These are phyloP conservation scores for Castanea sativa DNA, from an alignment of 306 rosid genomes.

Conservation along the genomic window DNA sequence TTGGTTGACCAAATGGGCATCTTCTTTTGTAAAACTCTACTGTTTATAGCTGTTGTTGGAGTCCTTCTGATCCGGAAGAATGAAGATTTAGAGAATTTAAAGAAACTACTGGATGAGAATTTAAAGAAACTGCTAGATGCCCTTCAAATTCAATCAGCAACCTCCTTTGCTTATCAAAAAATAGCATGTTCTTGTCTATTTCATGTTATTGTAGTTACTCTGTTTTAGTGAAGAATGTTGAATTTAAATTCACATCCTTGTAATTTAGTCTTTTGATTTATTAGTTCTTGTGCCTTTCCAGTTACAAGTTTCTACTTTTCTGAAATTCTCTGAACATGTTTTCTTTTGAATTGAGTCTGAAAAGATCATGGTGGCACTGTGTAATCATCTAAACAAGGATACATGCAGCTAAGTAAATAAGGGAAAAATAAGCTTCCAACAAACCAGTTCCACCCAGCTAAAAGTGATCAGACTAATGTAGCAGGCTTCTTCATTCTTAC, in stretches of 20 bases:
- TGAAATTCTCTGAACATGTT: neutral
- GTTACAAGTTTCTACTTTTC: neutral
- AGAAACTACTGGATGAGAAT: slow-evolving; percentile 65
- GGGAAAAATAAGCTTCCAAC: neutral
- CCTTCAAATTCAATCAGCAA: neutral
- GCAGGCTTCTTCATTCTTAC: neutral
- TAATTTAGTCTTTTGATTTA: neutral
- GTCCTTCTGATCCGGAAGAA: slow-evolving; percentile 92
- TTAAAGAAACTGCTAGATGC: neutral
- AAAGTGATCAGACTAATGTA: neutral
- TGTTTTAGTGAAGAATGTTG: slow-evolving; percentile 1
- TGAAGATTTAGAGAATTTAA: slow-evolving; percentile 73
- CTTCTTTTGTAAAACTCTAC: slow-evolving; percentile 88
- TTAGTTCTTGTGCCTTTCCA: neutral
- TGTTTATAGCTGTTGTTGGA: slow-evolving; percentile 79
- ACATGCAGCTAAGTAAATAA: too few relatives aligned
- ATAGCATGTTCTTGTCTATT: neutral
- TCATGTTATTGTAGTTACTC: neutral
- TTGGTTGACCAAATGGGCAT: slow-evolving; percentile 92
- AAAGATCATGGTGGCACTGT: neutral
- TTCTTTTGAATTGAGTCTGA: neutral
- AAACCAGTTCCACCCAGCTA: neutral
- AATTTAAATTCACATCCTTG: neutral
- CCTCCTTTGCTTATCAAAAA: neutral
- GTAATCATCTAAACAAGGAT: too few relatives aligned